Conservation (phyloP, 2,329 filamentous ascomycete species). For the Curvularia eragrostidis region DNA sequence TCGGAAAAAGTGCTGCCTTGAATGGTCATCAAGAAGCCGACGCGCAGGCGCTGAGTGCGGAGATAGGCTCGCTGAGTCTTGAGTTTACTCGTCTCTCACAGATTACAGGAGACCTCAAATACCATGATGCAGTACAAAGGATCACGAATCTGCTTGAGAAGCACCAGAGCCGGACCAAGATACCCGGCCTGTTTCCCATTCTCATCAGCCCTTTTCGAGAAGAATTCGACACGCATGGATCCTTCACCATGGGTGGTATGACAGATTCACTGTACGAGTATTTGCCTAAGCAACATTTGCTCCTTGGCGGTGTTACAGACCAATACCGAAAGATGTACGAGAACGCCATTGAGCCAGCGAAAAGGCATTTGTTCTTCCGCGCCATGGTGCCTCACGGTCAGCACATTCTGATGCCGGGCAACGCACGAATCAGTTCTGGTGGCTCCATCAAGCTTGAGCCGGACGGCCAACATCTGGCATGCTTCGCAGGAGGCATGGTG, state of each 20-base stretch:
- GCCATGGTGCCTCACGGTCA: constrained; percentile 73
- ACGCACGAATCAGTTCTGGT: constrained; percentile 52
- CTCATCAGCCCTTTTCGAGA: constrained; percentile 41
- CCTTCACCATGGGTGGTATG: constrained; percentile 63
- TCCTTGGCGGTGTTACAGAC: constrained; percentile 74
- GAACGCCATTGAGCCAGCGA: constrained; percentile 69
- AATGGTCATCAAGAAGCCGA: constrained; percentile 40
- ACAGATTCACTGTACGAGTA: constrained; percentile 66
- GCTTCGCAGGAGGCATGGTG: constrained; percentile 64
- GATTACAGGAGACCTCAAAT: constrained; percentile 48
- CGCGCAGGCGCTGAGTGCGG: constrained; percentile 42
- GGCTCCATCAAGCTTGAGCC: constrained; percentile 54
- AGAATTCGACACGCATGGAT: constrained; percentile 36
- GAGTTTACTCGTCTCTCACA: constrained; percentile 52
- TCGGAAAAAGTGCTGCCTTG: constrained; percentile 36
- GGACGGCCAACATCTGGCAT: constrained; percentile 59
- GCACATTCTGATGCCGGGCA: constrained; percentile 77
- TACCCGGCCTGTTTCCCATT: constrained; percentile 49
- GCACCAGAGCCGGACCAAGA: constrained; percentile 45
- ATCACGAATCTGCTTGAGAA: constrained; percentile 44
- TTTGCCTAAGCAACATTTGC: constrained; percentile 69
- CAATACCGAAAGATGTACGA: constrained; percentile 79
- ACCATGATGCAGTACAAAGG: constrained; percentile 49
- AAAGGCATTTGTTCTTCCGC: constrained; percentile 76
- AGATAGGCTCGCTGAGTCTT: constrained; percentile 48